Evolutionary conservation across 2,329 filamentous ascomycete genomes (phyloP), one percentile per base, ranked within the genome.

Genomic region (Ophiostoma sp.): DNA sequence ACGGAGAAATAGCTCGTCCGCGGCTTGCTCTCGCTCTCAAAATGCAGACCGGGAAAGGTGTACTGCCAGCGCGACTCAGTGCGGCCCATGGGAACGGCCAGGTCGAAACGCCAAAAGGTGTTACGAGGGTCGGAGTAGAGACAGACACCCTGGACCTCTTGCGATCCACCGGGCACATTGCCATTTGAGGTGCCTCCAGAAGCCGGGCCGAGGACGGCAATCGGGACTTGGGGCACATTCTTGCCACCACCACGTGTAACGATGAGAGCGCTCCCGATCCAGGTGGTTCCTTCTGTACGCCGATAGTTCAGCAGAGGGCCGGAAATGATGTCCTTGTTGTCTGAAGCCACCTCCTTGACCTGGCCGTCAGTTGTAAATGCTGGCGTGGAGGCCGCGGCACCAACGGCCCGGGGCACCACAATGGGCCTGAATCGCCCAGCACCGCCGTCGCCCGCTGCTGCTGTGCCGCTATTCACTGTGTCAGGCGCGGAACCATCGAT

Each of bases 21-120:
- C 7, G 84, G 83, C 77, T 87, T 86, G 73, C 82, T 83, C 54
- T 82, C 80, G 73, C 85, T 85, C 8, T 27, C 54, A 68, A 83
- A 81, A 67, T 83, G 84, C 76, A 95, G 81, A 17, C 85, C 86
- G 8, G 87, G 86, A 71, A 97, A 86, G 31, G 82, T 82, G 80
- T 97, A 97, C 75, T 90, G 86, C 89, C 93, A 97, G 77, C 86
- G 85, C 70, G 88, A 84, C 81, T 97, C 93, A 71, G 79, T 81
- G 17, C 83, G 79, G 68, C 87, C 86, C 72, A 99, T 86, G 73
- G 94, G 91, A 52, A 97, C 87, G 74, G 89, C 85, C 41, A 99
- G 79, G 75, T 90, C 90, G 80, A 98, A 99, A 71, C 90, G 86
- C 95, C 95, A 99, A 79, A 99, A 99, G 0, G 94, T 98, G 84